Conservation (phyloP, 352 stramenopile species). For the Thalassiosira exigua region DNA sequence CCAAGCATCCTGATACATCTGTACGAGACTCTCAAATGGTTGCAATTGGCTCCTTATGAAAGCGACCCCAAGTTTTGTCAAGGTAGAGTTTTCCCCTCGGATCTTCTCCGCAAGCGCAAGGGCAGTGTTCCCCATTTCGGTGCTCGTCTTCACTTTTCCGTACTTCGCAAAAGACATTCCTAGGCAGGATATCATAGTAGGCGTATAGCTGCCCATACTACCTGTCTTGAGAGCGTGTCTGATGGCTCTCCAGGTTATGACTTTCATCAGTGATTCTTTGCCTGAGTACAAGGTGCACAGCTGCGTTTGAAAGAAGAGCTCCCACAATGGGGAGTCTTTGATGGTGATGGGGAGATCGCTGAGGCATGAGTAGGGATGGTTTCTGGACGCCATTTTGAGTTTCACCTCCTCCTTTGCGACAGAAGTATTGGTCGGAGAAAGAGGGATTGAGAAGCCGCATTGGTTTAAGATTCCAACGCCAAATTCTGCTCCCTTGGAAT, state of each 20-base stretch:
- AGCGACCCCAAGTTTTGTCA: not conserved
- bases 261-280: not conserved
- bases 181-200: not conserved
- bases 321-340: not conserved
- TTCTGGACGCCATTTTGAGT: slow-evolving; percentile 31
- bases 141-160: slow-evolving; percentile 16
- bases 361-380: slow-evolving; percentile 26
- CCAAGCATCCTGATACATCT: not conserved
- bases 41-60: slow-evolving; percentile 5
- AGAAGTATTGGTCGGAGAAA: slow-evolving; percentile 8
- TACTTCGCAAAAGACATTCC: not conserved
- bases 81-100: slow-evolving; percentile 4
- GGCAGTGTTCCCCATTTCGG: slow-evolving; percentile 12
- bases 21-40: not conserved
- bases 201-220: not conserved
- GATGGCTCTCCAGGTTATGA: slow-evolving; percentile 10
- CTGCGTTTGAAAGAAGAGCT: not conserved
- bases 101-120: slow-evolving; percentile 6
- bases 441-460: slow-evolving; percentile 33
- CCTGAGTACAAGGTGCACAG: not conserved
- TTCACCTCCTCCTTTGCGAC: slow-evolving; percentile 39
- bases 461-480: slow-evolving; percentile 28
- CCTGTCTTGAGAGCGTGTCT: slow-evolving; percentile 7
- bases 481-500: slow-evolving; percentile 13
- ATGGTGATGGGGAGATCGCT: slow-evolving; percentile 14